Evolutionary conservation across 2,329 filamentous ascomycete genomes (phyloP).

Genomic region (Penicillium brevicompactum): DNA sequence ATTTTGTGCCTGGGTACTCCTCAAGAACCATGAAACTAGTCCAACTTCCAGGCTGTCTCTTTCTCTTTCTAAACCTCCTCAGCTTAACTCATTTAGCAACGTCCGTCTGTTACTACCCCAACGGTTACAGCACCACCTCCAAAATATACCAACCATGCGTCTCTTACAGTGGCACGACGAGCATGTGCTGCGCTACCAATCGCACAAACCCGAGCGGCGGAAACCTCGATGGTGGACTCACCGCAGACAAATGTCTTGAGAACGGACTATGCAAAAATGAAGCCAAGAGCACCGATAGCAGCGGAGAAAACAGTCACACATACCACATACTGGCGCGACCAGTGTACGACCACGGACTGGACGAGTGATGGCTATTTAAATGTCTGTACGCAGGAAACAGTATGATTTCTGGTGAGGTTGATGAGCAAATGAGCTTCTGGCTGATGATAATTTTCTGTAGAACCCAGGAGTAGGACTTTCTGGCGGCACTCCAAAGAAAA

Average conservation of each 20-base stretch:
- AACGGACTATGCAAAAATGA: background rate
- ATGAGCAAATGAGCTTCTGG: too few species aligned
- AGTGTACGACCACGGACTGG: background rate
- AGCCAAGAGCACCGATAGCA: background rate
- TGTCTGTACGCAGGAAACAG: too few species aligned
- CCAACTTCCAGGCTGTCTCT: too few species aligned
- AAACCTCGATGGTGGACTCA: background rate
- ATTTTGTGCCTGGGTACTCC: too few species aligned
- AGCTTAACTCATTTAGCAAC: too few species aligned
- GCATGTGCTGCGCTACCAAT: constrained; percentile 7
- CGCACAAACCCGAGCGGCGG: constrained; percentile 4
- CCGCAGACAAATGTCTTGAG: constrained; percentile 1
- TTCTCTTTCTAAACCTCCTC: too few species aligned
- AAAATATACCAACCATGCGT: constrained; percentile 3
- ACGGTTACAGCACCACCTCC: background rate
- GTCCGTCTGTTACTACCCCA: background rate
- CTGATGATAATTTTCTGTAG: too few species aligned
- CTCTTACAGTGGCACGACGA: background rate
- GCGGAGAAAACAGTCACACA: background rate
- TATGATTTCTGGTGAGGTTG: too few species aligned
- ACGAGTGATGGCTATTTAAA: background rate
- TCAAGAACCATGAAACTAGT: too few species aligned
- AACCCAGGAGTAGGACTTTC: too few species aligned
- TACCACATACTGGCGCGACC: background rate
- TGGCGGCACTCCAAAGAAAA: too few species aligned